Evolutionary conservation across 2,329 filamentous ascomycete species (phyloP).

Genomic region (Epichloe brachyelytri): DNA sequence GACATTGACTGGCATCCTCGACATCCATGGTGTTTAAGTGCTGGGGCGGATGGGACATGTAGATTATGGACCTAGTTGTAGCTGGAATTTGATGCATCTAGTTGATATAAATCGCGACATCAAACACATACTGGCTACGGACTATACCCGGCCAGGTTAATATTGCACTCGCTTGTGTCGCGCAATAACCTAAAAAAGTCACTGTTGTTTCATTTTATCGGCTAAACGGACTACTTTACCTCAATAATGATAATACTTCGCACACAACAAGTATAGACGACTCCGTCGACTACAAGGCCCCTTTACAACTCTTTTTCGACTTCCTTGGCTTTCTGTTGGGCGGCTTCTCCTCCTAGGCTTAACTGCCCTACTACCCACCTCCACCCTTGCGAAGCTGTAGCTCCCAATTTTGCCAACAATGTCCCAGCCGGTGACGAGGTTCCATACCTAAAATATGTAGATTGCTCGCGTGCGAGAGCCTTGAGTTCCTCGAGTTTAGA

Average conservation of each 20-base stretch:
- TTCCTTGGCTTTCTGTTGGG: constrained; percentile 33
- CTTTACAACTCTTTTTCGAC: constrained; percentile 11
- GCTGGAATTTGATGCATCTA: too few relatives aligned
- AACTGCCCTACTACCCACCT: constrained; percentile 40
- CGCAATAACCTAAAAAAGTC: too few relatives aligned
- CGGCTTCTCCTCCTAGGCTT: constrained; percentile 32
- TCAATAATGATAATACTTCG: too few relatives aligned
- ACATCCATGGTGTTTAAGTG: constrained; percentile 89
- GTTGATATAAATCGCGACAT: too few relatives aligned
- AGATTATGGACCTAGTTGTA: constrained; percentile 62
- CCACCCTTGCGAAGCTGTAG: constrained; percentile 32
- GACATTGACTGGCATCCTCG: constrained; percentile 92
- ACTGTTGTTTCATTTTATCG: too few relatives aligned
- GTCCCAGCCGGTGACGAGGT: constrained; percentile 53
- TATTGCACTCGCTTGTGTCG: too few relatives aligned
- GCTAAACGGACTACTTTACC: too few relatives aligned
- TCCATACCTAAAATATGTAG: constrained; percentile 66
- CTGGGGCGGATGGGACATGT: constrained; percentile 85
- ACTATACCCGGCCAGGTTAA: too few relatives aligned
- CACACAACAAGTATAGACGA: neutral
- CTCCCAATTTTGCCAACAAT: constrained; percentile 49
- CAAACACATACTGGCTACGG: too few relatives aligned
- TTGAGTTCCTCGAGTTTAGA: constrained; percentile 56
- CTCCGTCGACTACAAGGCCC: neutral
- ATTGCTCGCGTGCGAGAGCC: constrained; percentile 58